A percentile compares a stretch with the other conserved stretches of the same genome.
These are phyloP conservation scores for Candida gigantensis DNA, from an alignment of 1,139 yeast species.

Conservation along the genomic window DNA sequence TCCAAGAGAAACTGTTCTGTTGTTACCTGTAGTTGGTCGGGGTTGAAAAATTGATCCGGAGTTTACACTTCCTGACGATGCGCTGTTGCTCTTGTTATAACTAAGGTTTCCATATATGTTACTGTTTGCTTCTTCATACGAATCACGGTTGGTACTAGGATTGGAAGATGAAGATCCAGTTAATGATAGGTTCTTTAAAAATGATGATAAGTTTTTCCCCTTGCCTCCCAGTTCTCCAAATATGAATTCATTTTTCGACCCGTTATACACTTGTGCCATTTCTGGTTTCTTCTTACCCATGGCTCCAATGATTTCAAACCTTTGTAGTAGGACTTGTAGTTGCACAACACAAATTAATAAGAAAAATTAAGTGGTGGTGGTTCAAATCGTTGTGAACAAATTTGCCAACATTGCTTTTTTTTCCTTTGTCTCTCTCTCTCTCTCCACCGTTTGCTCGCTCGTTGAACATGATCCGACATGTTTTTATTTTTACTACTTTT, in stretches of 20 bases:
- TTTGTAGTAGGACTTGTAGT: too few species aligned
- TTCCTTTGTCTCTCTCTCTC: too few species aligned
- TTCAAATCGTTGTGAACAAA: background rate
- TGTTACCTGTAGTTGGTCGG: conserved; percentile 16
- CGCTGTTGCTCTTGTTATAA: conserved; percentile 19
- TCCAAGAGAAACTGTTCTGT: conserved; percentile 23
- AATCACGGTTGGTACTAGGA: conserved; percentile 7
- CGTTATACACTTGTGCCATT: conserved; percentile 60
- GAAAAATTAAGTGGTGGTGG: background rate
- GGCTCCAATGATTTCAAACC: background rate
- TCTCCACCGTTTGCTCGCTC: too few species aligned
- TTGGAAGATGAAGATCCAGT: conserved; percentile 21
- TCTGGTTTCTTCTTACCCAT: conserved; percentile 54
- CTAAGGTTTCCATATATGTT: conserved; percentile 44
- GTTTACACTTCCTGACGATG: conserved; percentile 13
- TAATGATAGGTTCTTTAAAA: conserved; percentile 52
- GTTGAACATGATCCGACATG: too few species aligned
- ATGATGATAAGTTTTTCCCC: conserved; percentile 62
- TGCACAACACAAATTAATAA: background rate
- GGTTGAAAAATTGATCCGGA: conserved; percentile 20
- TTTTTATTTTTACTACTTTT: too few species aligned
- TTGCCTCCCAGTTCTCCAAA: conserved; percentile 71
- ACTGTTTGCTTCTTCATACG: conserved; percentile 34
- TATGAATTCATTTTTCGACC: conserved; percentile 55
- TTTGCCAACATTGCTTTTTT: background rate